Base-by-base conservation (phyloP, 106 monocot genomes). In the Platanthera zijinensis region DNA sequence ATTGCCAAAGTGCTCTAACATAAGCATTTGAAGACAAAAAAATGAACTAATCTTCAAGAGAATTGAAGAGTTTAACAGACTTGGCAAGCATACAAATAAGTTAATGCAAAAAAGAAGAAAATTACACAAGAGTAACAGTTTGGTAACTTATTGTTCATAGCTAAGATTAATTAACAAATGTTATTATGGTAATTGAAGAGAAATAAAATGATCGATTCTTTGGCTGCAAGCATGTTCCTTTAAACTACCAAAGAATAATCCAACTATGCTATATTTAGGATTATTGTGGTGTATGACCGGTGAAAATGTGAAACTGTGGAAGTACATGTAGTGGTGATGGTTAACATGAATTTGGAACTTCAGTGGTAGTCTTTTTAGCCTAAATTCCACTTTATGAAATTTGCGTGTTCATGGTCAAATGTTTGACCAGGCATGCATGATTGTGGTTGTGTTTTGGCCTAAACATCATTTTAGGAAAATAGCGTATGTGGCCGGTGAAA, bases 1-100 rank as follows among this genome's bases (percentile, higher is more conserved):
- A 78, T 77, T 19, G 69, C 5, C 74, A 76, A 79, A 73, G 3
- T 91, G 74, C 72, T 84, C 92, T 87, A 76, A 75, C 73, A 56
- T 49, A 76, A n/a, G 78, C 73, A 48, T 17, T 61, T 48, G 47
- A 73, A 74, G 17, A 51, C 6, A 46, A 69, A 68, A n/a, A 46
- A 70, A 45, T 53, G 8, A 48, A 39, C 3, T 11, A 70, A n/a
- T 17, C 3, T 70, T 70, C 47, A 7, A 5, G 12, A 48, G n/a
- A 70, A 7, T 30, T 12, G 0, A 63, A 67, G 67, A 10, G 12
- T 11, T n/a, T n/a, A 12, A 67, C 39, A 2, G 17, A 11, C 39
- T 67, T 67, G 67, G 67, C 12, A 67, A 67, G 10, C 67, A 67
- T 39, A 30, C 39, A 39, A 10, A 67, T 30, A 10, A 67, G 25